These are phyloP conservation scores for Emergomyces pasteurianus DNA, from an alignment of 2,329 filamentous ascomycete species.

Conservation along the genomic window DNA sequence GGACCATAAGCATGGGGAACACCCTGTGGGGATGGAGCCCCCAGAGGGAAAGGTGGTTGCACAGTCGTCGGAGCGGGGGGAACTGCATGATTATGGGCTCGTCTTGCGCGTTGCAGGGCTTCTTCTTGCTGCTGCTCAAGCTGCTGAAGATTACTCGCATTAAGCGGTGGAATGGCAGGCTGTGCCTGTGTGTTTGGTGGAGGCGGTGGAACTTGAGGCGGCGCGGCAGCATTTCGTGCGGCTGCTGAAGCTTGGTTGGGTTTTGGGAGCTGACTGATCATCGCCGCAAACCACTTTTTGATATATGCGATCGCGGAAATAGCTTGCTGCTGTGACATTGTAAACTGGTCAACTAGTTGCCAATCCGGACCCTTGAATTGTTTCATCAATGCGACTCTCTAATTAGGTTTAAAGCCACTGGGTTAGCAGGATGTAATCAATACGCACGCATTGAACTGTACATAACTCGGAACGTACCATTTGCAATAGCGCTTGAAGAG, in stretches of 20 bases:
- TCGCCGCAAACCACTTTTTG: slow-evolving; percentile 29
- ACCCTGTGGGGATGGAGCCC: slow-evolving; percentile 43
- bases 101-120: slow-evolving; percentile 27
- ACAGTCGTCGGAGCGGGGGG: slow-evolving; percentile 39
- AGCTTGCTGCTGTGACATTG: slow-evolving; percentile 30
- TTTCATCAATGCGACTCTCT: slow-evolving; percentile 34
- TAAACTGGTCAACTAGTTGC: slow-evolving; percentile 34
- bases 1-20: slow-evolving; percentile 45
- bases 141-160: slow-evolving; percentile 37
- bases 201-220: slow-evolving; percentile 10
- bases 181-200: slow-evolving; percentile 20
- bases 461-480: slow-evolving; percentile 22
- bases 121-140: slow-evolving; percentile 37
- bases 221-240: neutral
- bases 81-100: slow-evolving; percentile 27
- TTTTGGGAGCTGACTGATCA: slow-evolving; percentile 21
- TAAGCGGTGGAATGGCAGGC: slow-evolving; percentile 24
- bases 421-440: neutral
- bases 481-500: slow-evolving; percentile 24
- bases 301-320: slow-evolving; percentile 26
- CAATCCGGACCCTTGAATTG: slow-evolving; percentile 34
- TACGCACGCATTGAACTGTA: neutral
- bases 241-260: slow-evolving; percentile 9
- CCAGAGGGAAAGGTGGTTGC: slow-evolving; percentile 41
- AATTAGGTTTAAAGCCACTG: slow-evolving; percentile 1